Percentiles rank a stretch among this genome's conserved stretches.
Conservation (phyloP, 2,329 filamentous ascomycete genomes). For the Colletotrichum endophyticum region DNA sequence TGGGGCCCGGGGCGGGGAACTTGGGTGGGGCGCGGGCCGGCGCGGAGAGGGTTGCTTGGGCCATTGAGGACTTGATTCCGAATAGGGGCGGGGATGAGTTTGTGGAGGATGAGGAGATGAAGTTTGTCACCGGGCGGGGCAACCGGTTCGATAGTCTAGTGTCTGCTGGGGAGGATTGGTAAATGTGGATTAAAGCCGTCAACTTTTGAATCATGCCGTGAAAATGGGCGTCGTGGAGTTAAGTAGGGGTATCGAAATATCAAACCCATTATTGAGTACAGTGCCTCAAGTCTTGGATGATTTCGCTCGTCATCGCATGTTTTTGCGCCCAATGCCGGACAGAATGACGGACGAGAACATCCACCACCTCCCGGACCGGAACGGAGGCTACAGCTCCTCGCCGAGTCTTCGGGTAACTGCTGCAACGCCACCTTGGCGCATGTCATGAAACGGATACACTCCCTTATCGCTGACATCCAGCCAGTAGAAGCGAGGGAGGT, state of each 20-base stretch:
- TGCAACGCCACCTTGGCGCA: constrained; percentile 3
- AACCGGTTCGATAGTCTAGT: constrained; percentile 15
- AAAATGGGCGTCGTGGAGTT: neutral
- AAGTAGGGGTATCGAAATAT: neutral
- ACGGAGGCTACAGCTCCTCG: neutral
- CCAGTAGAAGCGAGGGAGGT: neutral
- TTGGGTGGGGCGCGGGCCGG: constrained; percentile 75
- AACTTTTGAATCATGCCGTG: neutral
- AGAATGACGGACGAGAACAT: neutral
- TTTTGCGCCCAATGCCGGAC: neutral
- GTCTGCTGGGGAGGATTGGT: constrained; percentile 7
- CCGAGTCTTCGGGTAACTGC: neutral
- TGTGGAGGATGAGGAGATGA: constrained; percentile 13
- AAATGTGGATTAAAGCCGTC: neutral
- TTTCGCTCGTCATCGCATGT: fast-evolving
- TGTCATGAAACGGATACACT: neutral
- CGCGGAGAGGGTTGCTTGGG: constrained; percentile 76
- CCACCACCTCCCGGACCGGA: neutral
- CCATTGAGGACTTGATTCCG: constrained; percentile 62
- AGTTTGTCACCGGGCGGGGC: constrained; percentile 16
- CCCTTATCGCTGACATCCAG: neutral
- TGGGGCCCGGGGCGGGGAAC: constrained; percentile 77
- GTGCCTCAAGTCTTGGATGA: neutral
- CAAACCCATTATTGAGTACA: neutral
- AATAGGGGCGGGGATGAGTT: neutral